Conservation (phyloP, 208 protist genomes). For the Trypanosomatidae sp. region DNA sequence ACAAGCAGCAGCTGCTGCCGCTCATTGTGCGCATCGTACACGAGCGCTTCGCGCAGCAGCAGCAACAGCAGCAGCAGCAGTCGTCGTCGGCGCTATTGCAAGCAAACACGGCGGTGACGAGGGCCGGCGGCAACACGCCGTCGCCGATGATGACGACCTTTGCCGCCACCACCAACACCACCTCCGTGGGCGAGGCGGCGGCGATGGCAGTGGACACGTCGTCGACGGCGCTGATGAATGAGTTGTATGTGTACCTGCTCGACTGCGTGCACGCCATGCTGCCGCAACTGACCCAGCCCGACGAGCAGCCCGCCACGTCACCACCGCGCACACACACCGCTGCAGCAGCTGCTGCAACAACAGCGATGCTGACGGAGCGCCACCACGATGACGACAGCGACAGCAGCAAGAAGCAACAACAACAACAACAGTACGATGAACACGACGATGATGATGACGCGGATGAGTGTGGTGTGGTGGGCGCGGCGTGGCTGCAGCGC, state of each 20-base stretch:
- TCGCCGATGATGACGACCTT: no score
- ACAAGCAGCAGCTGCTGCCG: constrained; percentile 59
- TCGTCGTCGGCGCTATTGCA: background rate
- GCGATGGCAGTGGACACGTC: no score
- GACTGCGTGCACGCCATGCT: constrained; percentile 68
- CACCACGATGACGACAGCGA: background rate
- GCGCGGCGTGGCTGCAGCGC: constrained; percentile 29
- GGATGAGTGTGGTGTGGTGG: background rate
- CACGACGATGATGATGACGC: background rate
- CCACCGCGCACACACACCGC: background rate
- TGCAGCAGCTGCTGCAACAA: background rate
- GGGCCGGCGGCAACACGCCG: background rate
- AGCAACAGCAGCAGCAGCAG: no score
- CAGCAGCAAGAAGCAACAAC: background rate
- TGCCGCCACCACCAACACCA: no score
- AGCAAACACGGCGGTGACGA: background rate
- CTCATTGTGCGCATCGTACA: constrained; percentile 47
- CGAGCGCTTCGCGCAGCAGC: constrained; percentile 51
- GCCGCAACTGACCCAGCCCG: constrained; percentile 8
- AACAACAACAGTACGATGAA: background rate
- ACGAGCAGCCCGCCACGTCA: background rate
- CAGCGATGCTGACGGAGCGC: no score
- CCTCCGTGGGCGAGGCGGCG: no score
- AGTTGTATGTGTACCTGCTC: constrained; percentile 84
- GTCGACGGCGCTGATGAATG: constrained; percentile 71